Evolutionary conservation across 2,329 filamentous ascomycete genomes (phyloP).

Genomic region (Drechslerella dactyloides): DNA sequence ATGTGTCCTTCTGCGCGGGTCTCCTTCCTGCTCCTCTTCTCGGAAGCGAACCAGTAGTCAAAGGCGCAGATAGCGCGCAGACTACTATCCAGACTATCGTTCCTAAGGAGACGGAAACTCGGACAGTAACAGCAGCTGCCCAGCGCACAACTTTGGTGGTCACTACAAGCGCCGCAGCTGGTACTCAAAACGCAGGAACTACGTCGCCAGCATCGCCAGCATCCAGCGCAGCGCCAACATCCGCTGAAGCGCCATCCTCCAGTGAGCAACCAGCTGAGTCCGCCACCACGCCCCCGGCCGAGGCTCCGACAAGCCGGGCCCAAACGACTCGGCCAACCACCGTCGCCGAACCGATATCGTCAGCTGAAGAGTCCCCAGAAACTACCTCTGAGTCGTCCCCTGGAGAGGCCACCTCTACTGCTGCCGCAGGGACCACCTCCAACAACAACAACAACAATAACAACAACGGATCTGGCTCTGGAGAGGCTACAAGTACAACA

Average conservation of each 20-base stretch:
- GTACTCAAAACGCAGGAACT: neutral
- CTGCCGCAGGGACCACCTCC: neutral
- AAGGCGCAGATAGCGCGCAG: constrained; percentile 35
- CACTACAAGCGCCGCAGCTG: neutral
- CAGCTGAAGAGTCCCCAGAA: no score
- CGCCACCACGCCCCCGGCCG: neutral
- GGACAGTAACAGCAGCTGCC: constrained; percentile 19
- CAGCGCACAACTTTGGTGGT: constrained; percentile 25
- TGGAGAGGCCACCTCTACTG: neutral
- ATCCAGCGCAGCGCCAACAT: constrained; percentile 19
- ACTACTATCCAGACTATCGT: constrained; percentile 11
- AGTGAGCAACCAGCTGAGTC: no score
- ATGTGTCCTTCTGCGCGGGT: constrained; percentile 44
- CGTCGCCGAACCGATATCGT: neutral
- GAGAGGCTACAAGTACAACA: neutral
- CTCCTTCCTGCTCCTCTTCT: constrained; percentile 42
- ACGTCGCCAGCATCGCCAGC: constrained; percentile 9
- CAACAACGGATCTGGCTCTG: neutral
- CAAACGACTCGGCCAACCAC: neutral
- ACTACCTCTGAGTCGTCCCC: neutral
- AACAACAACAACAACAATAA: neutral
- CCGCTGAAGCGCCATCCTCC: neutral
- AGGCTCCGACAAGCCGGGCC: no score
- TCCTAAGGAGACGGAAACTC: constrained; percentile 25
- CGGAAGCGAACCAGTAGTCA: constrained; percentile 36